Evolutionary conservation across 2,329 filamentous ascomycete species (phyloP).

Genomic region (Cercospora nicotianae): DNA sequence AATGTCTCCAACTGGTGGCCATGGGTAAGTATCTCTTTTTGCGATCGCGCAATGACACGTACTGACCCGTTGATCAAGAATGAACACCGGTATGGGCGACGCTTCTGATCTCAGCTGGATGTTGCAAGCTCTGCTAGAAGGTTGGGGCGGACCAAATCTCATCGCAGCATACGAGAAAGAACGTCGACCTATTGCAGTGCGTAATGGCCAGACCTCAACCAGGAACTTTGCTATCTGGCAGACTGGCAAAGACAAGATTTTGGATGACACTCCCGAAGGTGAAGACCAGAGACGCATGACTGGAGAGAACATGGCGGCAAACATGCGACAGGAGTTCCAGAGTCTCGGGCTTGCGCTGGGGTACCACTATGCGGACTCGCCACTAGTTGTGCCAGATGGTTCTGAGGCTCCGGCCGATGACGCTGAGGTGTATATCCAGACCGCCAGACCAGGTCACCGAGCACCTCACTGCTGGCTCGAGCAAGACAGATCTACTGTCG

Average conservation of each 20-base stretch:
- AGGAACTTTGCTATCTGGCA: conserved; percentile 12
- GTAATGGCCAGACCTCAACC: conserved; percentile 8
- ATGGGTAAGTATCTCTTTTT: conserved; percentile 28
- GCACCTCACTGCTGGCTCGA: conserved; percentile 9
- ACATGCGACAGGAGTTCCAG: conserved; percentile 12
- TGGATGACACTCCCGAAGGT: neutral
- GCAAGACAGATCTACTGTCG: conserved; percentile 1
- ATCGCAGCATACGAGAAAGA: conserved; percentile 35
- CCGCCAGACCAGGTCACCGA: conserved; percentile 7
- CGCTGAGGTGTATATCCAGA: conserved; percentile 9
- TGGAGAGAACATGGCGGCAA: conserved; percentile 8
- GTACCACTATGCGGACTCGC: conserved; percentile 5
- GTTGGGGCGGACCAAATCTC: conserved; percentile 25
- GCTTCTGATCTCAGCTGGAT: conserved; percentile 41
- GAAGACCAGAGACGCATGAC: conserved; percentile 3
- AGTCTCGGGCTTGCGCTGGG: conserved; percentile 9
- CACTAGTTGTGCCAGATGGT: conserved; percentile 1
- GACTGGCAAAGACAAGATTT: neutral
- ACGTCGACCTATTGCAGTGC: conserved; percentile 33
- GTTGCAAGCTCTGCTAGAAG: conserved; percentile 30
- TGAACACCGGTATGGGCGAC: conserved; percentile 42
- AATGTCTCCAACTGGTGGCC: conserved; percentile 40
- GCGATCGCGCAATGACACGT: neutral
- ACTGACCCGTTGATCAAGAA: conserved; percentile 4
- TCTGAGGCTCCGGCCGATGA: neutral